A percentile compares a stretch with the other conserved stretches of the same genome.
phyloP scores from a whole-genome alignment of 2,329 filamentous ascomycete genomes.

The Ophiostoma piceae region DNA sequence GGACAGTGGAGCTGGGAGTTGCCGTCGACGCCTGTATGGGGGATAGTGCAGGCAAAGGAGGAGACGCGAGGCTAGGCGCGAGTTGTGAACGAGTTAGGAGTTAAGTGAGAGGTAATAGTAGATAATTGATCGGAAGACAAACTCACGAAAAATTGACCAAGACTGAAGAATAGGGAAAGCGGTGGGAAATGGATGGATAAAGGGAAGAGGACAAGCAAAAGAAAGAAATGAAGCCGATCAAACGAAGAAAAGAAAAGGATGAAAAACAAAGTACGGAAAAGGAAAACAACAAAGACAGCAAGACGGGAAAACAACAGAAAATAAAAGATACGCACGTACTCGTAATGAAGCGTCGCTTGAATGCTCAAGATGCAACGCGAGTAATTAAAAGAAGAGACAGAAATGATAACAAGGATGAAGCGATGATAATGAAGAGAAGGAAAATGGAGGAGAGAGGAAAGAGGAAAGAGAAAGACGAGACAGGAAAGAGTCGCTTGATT shows the following conservation, averaged over 20 bases:
- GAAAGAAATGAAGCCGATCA: neutral
- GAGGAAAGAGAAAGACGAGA: neutral
- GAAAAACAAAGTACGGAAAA: neutral
- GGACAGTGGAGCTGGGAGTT: neutral
- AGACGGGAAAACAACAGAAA: neutral
- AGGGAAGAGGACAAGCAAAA: neutral
- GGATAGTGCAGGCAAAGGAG: neutral
- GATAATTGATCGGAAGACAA: neutral
- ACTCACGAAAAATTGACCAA: neutral
- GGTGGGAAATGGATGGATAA: neutral
- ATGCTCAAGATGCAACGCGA: constrained; percentile 9
- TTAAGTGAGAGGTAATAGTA: neutral
- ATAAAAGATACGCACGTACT: constrained; percentile 19
- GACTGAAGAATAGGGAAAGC: neutral
- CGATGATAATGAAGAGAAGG: constrained; percentile 1
- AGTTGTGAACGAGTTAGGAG: neutral
- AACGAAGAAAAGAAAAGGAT: neutral
- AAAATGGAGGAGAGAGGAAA: neutral
- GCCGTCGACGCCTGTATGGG: neutral
- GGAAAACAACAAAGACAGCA: neutral
- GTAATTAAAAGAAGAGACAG: constrained; percentile 13
- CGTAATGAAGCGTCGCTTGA: constrained; percentile 8
- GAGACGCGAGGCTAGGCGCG: neutral
- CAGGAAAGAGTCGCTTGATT: neutral
- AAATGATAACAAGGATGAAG: neutral